Evolutionary conservation across 2,329 filamentous ascomycete species (phyloP).

Genomic region (Nothophaeocryptopus gaeumannii): DNA sequence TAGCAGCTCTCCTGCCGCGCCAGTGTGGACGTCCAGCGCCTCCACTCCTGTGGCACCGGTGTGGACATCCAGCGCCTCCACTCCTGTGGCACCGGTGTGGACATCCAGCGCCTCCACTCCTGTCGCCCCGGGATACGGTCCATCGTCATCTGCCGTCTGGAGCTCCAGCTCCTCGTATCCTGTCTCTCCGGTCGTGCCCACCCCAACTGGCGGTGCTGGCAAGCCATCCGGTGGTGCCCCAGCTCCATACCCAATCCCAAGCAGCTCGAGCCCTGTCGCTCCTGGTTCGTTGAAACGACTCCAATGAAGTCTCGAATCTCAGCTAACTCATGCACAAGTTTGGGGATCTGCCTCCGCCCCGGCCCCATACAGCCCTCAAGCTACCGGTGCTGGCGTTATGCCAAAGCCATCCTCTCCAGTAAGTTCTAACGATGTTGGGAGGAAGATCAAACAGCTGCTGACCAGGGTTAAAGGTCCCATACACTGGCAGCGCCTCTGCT

Average conservation of each 20-base stretch:
- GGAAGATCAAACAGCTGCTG: too few species aligned
- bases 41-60: not conserved
- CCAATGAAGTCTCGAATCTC: too few species aligned
- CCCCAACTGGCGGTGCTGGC: conserved; percentile 12
- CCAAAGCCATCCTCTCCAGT: not conserved
- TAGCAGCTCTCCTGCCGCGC: not conserved
- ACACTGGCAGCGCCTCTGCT: conserved; percentile 22
- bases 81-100: not conserved
- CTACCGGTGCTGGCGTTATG: too few species aligned
- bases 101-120: conserved; percentile 5
- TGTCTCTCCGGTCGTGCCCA: not conserved
- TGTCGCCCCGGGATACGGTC: too few species aligned
- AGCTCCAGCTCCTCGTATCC: not conserved
- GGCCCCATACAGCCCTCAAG: too few species aligned
- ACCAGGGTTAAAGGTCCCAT: conserved; percentile 5
- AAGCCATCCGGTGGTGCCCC: conserved; percentile 3
- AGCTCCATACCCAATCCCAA: not conserved
- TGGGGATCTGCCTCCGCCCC: too few species aligned
- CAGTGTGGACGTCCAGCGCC: conserved; percentile 2
- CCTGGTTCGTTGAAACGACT: too few species aligned
- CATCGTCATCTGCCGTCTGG: too few species aligned
- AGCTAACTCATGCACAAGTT: too few species aligned
- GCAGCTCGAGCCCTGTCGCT: too few species aligned
- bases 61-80: conserved; percentile 5
- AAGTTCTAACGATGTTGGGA: not conserved